phyloP scores from a whole-genome alignment of 345 rosid species.

The Eutrema heterophyllum region DNA sequence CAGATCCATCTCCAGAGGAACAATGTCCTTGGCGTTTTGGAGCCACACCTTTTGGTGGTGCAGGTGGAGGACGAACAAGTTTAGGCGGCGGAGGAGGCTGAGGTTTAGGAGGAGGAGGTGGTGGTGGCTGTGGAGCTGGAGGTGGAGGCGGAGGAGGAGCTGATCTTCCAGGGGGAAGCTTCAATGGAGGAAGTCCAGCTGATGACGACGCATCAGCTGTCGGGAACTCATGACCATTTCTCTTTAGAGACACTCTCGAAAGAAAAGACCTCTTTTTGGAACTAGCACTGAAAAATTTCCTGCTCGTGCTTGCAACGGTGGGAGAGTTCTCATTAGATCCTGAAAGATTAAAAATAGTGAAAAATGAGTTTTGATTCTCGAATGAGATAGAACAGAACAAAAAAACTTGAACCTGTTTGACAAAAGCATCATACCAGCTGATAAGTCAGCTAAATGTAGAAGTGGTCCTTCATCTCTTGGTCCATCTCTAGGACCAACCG shows the following conservation, averaged over 20 bases:
- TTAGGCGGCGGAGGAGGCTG: slow-evolving; percentile 66
- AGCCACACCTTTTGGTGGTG: slow-evolving; percentile 40
- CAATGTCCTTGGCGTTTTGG: slow-evolving; percentile 29
- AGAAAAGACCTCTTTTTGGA: slow-evolving; percentile 26
- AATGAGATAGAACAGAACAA: background rate
- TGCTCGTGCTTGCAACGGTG: slow-evolving; percentile 35
- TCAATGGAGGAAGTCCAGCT: slow-evolving; percentile 32
- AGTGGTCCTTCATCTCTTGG: slow-evolving; percentile 72
- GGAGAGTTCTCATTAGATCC: slow-evolving; percentile 56
- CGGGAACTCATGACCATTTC: slow-evolving; percentile 29
- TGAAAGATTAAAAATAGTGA: slow-evolving; percentile 29
- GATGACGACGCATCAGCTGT: slow-evolving; percentile 20
- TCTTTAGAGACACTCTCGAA: slow-evolving; percentile 24
- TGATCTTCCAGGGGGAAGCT: slow-evolving; percentile 56
- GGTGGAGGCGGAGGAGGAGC: slow-evolving; percentile 34
- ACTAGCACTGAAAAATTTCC: slow-evolving; percentile 16
- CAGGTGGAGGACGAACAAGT: slow-evolving; percentile 36
- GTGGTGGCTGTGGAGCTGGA: slow-evolving; percentile 25
- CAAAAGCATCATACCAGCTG: slow-evolving; percentile 42
- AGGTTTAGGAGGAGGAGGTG: slow-evolving; percentile 46
- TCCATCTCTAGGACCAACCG: slow-evolving; percentile 31
- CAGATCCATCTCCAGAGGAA: slow-evolving; percentile 38
- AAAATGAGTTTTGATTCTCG: background rate
- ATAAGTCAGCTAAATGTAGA: slow-evolving; percentile 47
- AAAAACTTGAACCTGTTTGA: background rate